Evolutionary conservation across 164 flowering plant genomes (phyloP).

Genomic region (Umbilicus rupestris): DNA sequence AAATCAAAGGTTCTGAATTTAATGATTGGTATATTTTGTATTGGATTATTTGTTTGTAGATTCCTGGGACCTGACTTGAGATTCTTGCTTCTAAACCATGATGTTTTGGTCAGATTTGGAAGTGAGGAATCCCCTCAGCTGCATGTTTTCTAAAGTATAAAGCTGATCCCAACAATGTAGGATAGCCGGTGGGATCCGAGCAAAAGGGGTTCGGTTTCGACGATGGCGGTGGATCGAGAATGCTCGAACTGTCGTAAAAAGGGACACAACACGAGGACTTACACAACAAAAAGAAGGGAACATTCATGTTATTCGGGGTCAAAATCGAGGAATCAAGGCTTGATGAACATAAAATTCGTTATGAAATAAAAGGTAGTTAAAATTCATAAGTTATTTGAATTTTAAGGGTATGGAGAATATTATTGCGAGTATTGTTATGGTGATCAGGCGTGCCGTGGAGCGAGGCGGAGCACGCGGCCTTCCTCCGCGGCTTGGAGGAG

Average conservation of each 20-base stretch:
- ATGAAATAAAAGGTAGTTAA: background rate
- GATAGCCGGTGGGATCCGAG: background rate
- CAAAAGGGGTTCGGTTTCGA: background rate
- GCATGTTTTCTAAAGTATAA: background rate
- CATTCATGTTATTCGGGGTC: background rate
- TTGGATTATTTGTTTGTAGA: background rate
- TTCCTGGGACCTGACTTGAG: background rate
- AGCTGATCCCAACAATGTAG: slow-evolving; percentile 1
- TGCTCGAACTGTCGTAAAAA: background rate
- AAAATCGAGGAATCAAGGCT: background rate
- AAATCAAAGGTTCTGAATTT: background rate
- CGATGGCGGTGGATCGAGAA: background rate
- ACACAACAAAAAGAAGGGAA: background rate
- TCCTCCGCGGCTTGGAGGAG: too few relatives aligned
- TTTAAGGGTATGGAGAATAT: too few relatives aligned
- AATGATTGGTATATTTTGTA: background rate
- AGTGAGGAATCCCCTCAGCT: background rate
- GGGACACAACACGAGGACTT: slow-evolving; percentile 2
- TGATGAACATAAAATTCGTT: background rate
- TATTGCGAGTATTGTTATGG: too few relatives aligned
- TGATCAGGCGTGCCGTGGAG: too few relatives aligned
- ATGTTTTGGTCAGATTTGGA: background rate
- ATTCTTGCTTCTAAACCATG: background rate
- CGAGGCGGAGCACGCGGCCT: too few relatives aligned
- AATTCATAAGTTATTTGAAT: too few relatives aligned